Evolutionary conservation across 1,284 basidiomycete genomes (phyloP).

Genomic region (Cutaneotrichosporon cutaneum): DNA sequence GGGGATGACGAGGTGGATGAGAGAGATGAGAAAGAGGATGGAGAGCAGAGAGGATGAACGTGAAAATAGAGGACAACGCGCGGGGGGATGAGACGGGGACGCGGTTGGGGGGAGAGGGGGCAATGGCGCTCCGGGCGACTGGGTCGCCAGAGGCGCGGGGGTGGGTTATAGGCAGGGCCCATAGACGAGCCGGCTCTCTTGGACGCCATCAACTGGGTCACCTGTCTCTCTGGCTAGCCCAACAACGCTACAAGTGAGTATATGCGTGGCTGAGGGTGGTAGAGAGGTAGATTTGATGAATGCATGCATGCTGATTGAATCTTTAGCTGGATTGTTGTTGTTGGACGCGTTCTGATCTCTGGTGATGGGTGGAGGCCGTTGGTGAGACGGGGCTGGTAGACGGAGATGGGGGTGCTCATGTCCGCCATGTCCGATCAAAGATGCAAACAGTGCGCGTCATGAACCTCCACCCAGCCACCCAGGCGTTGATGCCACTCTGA

Average conservation of each 20-base stretch:
- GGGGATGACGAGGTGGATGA: conserved; percentile 8
- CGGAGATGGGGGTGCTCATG: background rate
- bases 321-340: background rate
- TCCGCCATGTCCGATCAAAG: background rate
- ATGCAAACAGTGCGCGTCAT: background rate
- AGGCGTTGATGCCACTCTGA: background rate
- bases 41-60: background rate
- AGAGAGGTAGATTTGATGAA: background rate
- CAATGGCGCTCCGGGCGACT: background rate
- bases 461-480: background rate
- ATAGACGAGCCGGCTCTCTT: background rate
- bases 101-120: background rate
- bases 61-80: conserved; percentile 1
- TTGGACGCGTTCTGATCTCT: background rate
- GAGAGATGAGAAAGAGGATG: background rate
- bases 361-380: background rate
- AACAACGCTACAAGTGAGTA: background rate
- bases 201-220: background rate
- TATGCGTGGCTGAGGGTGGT: background rate
- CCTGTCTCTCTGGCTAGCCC: background rate
- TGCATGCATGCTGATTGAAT: background rate
- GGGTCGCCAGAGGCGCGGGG: background rate
- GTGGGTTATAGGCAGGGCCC: background rate
- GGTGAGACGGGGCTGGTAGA: background rate
- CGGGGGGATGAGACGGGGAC: background rate